Evolutionary conservation across 495 filamentous ascomycete genomes (phyloP), one percentile per base, ranked within the genome.

Genomic region (Astrothelium subdiscretum): DNA sequence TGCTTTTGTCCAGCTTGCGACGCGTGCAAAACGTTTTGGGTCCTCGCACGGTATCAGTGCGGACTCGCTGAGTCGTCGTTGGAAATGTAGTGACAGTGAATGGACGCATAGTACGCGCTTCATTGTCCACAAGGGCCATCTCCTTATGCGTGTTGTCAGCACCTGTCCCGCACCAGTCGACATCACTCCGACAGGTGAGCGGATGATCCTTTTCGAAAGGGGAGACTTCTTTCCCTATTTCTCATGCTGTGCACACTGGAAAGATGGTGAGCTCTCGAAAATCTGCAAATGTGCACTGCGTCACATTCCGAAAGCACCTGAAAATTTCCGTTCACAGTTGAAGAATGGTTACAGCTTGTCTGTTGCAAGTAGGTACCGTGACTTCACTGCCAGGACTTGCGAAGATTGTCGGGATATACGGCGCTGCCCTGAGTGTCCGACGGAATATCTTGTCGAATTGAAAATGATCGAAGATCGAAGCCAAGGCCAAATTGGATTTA

Each of bases 211-310:
- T 22, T 83, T 80, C 71, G 77, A 76, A 24, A 76, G 80, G 38
- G 78, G 83, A 35, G 81, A 85, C 66, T 84, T 82, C 74, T 78
- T 75, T 69, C 82, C 83, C 0, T 84, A 78, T 65, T 84, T 84
- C 76, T 79, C 76, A 10, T 76, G 73, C 2, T 85, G 82, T 68
- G 76, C 80, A 24, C 83, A 85, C 70, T 84, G 82, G 82, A 74
- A 77, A 26, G 78, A 84, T 64, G 83, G 83, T 60, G 78, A 80
- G 43, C 73, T 85, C 10, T 82, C 83, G 79, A 69, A 75, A 32
- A 63, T 78, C 42, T 82, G 80, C 65, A 84, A 84, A 69, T 85
- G 83, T 68, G 80, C 81, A 1, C 70, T 84, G n/a, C 67, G 66
- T 12, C 83, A 84, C 63, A 78, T 85, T 31, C 82, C 81, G 29